Base-by-base conservation (phyloP, 352 stramenopile genomes). In the Aphanomyces astaci region DNA sequence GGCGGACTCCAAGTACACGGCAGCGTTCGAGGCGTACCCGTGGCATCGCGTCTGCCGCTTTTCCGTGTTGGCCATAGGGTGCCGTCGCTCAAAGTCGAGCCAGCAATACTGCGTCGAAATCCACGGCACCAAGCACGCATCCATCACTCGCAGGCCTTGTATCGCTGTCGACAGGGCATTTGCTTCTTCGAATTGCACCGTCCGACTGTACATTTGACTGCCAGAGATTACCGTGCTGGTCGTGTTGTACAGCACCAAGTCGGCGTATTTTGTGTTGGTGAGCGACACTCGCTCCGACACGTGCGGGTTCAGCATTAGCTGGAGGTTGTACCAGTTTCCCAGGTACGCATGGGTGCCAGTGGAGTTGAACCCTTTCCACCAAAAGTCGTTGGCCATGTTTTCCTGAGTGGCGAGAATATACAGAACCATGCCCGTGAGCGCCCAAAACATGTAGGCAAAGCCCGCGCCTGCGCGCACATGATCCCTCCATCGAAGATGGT, bases 91-190 rank as follows among this genome's bases (percentile, higher is more conserved):
- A 27, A 63, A 63, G n/a, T n/a, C n/a, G n/a, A n/a, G n/a, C n/a
- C n/a, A n/a, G n/a, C n/a, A n/a, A n/a, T n/a, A n/a, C n/a, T 46
- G 39, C 22, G 56, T 64, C 10, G 56, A 28, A 27, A 64, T 64
- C 56, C 56, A 64, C 36, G 56, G 56, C 36, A 27, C 56, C 22
- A 32, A 22, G n/a, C 56, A 64, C n/a, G n/a, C 56, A 27, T 64
- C 36, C 36, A 53, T 64, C 17, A 15, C 5, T 5, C 56, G 56
- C 19, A 64, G 56, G 2, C 56, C 56, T 31, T 33, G 30, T 4
- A 64, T 64, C 22, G 28, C 28, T 13, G 27, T 48, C 11, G n/a
- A 11, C 3, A 49, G 10, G 22, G 31, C 56, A 27, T 27, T 64
- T 4, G 22, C 56, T 4, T 11, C 11, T 13, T 64, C 56, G 22